phyloP scores from a whole-genome alignment of 331 rosid species.

The Spiraea crenata region DNA sequence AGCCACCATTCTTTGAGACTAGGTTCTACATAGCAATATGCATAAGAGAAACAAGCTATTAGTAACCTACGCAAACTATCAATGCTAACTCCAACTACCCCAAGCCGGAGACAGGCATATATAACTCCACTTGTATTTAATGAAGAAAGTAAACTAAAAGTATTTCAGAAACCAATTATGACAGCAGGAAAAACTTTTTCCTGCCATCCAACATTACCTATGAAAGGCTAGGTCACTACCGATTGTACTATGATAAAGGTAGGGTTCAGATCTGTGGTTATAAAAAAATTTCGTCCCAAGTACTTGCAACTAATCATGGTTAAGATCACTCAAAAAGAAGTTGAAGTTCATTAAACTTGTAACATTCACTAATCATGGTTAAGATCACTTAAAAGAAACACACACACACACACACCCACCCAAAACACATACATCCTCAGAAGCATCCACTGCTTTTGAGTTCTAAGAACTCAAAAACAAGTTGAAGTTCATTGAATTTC shows the following conservation, averaged over 20 bases:
- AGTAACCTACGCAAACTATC: neutral
- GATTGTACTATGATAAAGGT: neutral
- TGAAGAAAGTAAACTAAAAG: neutral
- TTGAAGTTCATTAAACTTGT: neutral
- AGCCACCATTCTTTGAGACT: neutral
- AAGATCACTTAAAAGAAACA: neutral
- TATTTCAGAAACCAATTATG: neutral
- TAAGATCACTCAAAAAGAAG: neutral
- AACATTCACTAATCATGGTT: neutral
- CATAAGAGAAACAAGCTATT: neutral
- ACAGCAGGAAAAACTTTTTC: neutral
- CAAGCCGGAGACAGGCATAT: neutral
- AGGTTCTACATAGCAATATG: neutral
- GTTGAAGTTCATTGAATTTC: neutral
- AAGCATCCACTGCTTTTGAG: neutral
- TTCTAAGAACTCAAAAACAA: neutral
- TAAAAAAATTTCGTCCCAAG: slow-evolving; percentile 3
- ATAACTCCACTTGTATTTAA: neutral
- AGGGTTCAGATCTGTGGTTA: slow-evolving; percentile 11
- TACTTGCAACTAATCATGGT: neutral
- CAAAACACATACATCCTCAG: neutral
- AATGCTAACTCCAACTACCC: neutral
- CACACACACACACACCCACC: neutral
- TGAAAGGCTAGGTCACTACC: neutral
- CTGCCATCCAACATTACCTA: neutral